Evolutionary conservation across 306 rosid species (phyloP).

Genomic region (Ormosia emarginata): DNA sequence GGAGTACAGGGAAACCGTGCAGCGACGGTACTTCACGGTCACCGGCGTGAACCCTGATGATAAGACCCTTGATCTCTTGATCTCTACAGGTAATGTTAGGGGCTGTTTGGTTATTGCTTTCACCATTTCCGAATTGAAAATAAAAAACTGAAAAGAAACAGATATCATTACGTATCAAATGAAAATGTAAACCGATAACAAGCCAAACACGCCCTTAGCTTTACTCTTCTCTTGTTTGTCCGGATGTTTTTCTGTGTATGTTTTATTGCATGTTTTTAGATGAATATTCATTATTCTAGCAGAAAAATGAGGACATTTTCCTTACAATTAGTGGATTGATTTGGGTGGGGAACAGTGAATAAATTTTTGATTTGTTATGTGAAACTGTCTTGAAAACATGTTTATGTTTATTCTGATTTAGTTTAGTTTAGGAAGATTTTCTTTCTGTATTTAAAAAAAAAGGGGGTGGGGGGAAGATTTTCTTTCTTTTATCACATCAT

Average conservation of each 20-base stretch:
- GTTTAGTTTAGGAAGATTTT: too few relatives aligned
- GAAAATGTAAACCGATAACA: too few relatives aligned
- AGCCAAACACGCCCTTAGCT: too few relatives aligned
- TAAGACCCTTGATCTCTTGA: constrained; percentile 76
- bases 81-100: constrained; percentile 65
- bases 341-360: neutral
- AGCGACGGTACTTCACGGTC: constrained; percentile 86
- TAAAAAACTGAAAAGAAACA: too few relatives aligned
- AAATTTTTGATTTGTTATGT: neutral
- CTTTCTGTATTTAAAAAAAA: too few relatives aligned
- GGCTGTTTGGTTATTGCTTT: neutral
- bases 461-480: neutral
- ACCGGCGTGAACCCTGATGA: constrained; percentile 97
- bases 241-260: too few relatives aligned
- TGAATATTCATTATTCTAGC: neutral
- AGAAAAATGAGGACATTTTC: neutral
- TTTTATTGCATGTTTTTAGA: too few relatives aligned
- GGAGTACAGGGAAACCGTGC: constrained; percentile 89
- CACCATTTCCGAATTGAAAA: neutral
- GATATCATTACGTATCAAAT: too few relatives aligned
- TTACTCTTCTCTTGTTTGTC: too few relatives aligned
- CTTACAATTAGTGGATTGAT: neutral
- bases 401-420: too few relatives aligned
- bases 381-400: neutral
- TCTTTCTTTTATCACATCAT: neutral